Conservation (phyloP, 1,284 basidiomycete species). For the Apiotrichum laibachii region DNA sequence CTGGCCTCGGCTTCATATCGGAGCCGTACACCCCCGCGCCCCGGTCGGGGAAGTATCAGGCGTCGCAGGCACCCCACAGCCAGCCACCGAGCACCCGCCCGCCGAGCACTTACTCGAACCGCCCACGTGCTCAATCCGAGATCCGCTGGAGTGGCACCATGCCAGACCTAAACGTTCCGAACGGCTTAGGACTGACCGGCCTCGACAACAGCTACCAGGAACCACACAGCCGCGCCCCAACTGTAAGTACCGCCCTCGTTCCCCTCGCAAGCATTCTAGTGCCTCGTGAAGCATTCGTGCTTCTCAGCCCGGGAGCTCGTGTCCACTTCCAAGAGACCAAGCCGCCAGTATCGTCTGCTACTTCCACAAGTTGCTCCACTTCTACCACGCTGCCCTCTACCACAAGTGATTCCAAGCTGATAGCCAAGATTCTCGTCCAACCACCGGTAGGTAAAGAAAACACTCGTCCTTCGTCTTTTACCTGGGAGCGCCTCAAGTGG, state of each 20-base stretch:
- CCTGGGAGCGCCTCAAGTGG: constrained; percentile 5
- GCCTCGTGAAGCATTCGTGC: too few species aligned
- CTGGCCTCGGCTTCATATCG: neutral
- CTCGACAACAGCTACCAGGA: neutral
- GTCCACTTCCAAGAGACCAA: too few species aligned
- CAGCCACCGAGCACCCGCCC: too few species aligned
- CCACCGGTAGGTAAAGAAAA: constrained; percentile 6
- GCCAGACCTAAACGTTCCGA: neutral
- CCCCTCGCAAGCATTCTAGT: neutral
- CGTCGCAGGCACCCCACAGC: neutral
- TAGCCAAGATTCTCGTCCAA: constrained; percentile 23
- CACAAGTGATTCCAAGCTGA: neutral
- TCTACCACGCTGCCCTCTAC: neutral
- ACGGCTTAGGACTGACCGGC: constrained; percentile 1
- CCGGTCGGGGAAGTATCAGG: neutral
- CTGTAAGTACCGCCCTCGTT: neutral
- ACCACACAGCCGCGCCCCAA: neutral
- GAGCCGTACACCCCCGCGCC: neutral
- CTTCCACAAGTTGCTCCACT: neutral
- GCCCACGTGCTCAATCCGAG: neutral
- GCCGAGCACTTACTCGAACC: neutral
- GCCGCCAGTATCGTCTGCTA: neutral
- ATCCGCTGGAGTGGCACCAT: constrained; percentile 1
- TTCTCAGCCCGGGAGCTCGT: too few species aligned
- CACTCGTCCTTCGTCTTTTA: neutral